Percentiles rank a stretch among this genome's conserved stretches.
These are phyloP conservation scores for Aciculoconidium aculeatum DNA, from an alignment of 805 yeast species.

Conservation along the genomic window DNA sequence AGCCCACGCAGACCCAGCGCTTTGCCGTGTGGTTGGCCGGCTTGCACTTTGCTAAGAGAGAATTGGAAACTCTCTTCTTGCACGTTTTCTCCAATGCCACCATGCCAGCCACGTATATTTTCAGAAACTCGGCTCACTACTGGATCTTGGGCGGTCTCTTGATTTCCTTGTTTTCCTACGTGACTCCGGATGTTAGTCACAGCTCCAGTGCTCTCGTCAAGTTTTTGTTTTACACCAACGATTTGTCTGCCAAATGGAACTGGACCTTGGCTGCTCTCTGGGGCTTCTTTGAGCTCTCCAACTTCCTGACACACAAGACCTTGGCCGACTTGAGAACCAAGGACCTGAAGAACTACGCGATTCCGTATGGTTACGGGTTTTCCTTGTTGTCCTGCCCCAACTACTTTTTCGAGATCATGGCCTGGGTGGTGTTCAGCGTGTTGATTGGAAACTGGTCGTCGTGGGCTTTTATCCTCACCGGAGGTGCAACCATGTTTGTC, in stretches of 20 bases:
- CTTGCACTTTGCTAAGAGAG: constrained; percentile 83
- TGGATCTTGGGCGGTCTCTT: constrained; percentile 81
- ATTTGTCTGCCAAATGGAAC: constrained; percentile 26
- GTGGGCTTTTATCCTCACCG: constrained; percentile 62
- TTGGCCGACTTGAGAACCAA: constrained; percentile 55
- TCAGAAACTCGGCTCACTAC: constrained; percentile 87
- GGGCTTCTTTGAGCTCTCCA: constrained; percentile 63
- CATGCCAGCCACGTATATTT: constrained; percentile 84
- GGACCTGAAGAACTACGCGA: constrained; percentile 48
- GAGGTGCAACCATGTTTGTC: constrained; percentile 75
- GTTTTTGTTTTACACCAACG: constrained; percentile 41
- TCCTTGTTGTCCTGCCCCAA: constrained; percentile 84
- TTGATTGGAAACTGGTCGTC: constrained; percentile 76
- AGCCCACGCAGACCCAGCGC: constrained; percentile 48
- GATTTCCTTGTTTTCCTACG: constrained; percentile 46
- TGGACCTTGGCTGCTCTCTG: constrained; percentile 38
- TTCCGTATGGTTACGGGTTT: constrained; percentile 85
- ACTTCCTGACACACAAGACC: constrained; percentile 64
- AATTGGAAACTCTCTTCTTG: constrained; percentile 75
- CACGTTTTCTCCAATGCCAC: constrained; percentile 85
- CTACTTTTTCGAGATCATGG: constrained; percentile 78
- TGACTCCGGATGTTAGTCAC: constrained; percentile 18
- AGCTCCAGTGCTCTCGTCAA: constrained; percentile 14
- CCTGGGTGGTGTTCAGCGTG: constrained; percentile 69
- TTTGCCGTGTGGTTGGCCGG: constrained; percentile 51